Evolutionary conservation across 2,329 filamentous ascomycete genomes (phyloP).

Genomic region (Chrysosporium keratinophilum): DNA sequence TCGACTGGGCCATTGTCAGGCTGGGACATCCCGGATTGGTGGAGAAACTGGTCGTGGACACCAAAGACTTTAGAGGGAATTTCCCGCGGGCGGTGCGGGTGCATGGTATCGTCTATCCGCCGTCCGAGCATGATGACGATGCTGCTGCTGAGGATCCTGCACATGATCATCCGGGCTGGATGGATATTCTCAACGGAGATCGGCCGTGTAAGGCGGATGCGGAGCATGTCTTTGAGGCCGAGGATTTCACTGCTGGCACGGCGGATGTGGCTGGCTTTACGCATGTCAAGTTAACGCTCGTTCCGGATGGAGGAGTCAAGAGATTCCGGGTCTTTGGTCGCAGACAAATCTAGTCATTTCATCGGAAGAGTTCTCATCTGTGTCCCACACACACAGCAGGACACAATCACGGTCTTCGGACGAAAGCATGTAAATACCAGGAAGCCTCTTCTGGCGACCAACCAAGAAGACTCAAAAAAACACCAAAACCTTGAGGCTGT

Average conservation of each 20-base stretch:
- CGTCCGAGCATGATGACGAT: constrained; percentile 11
- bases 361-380: too few relatives aligned
- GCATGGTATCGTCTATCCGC: constrained; percentile 24
- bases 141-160: constrained; percentile 22
- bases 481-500: too few relatives aligned
- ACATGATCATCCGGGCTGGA: constrained; percentile 29
- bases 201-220: constrained; percentile 32
- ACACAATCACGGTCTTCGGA: too few relatives aligned
- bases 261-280: constrained; percentile 64
- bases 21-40: constrained; percentile 33
- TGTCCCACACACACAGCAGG: too few relatives aligned
- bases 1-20: constrained; percentile 35
- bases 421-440: too few relatives aligned
- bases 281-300: constrained; percentile 82
- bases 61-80: constrained; percentile 39
- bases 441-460: too few relatives aligned
- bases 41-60: constrained; percentile 33
- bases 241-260: constrained; percentile 48
- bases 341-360: constrained; percentile 25
- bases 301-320: constrained; percentile 90
- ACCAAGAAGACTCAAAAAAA: too few relatives aligned
- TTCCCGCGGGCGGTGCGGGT: constrained; percentile 34
- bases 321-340: constrained; percentile 66
- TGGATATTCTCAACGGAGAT: constrained; percentile 29
- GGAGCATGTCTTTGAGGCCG: constrained; percentile 33